Evolutionary conservation across 1,139 yeast species (phyloP).

Genomic region (Lodderomyces theae): DNA sequence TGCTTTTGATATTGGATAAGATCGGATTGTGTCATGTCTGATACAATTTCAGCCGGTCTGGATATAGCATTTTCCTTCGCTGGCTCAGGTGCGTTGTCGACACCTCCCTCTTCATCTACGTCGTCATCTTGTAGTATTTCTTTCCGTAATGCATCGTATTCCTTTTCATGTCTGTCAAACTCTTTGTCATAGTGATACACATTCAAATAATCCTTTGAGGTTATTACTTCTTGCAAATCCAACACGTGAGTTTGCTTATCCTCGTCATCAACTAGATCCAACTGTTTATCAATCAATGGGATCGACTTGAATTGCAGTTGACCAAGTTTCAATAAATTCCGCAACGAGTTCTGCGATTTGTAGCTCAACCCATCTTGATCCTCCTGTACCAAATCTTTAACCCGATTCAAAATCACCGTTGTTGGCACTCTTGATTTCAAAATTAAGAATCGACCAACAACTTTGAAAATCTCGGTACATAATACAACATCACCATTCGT

Average conservation of each 20-base stretch:
- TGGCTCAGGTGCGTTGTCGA: slow-evolving; percentile 13
- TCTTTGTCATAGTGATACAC: slow-evolving; percentile 51
- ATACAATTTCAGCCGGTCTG: slow-evolving; percentile 11
- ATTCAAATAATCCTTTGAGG: slow-evolving; percentile 49
- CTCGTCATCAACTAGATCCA: slow-evolving; percentile 66
- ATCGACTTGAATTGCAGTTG: slow-evolving; percentile 45
- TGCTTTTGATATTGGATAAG: slow-evolving; percentile 64
- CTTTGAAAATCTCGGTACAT: slow-evolving; percentile 23
- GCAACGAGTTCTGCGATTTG: slow-evolving; percentile 49
- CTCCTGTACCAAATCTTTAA: slow-evolving; percentile 60
- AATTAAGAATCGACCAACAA: slow-evolving; percentile 24
- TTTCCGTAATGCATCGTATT: slow-evolving; percentile 21
- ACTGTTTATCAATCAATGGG: slow-evolving; percentile 39
- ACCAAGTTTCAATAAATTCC: slow-evolving; percentile 50
- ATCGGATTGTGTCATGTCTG: slow-evolving; percentile 71
- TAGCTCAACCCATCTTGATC: slow-evolving; percentile 27
- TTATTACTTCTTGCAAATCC: slow-evolving; percentile 45
- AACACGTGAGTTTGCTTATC: slow-evolving; percentile 61
- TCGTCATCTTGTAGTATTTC: slow-evolving; percentile 19
- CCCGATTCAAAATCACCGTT: slow-evolving; percentile 57
- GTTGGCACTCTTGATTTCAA: slow-evolving; percentile 24
- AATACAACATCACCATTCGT: slow-evolving; percentile 42
- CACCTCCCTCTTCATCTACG: slow-evolving; percentile 17
- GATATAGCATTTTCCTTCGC: slow-evolving; percentile 14
- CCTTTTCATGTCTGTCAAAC: slow-evolving; percentile 50